Conservation (phyloP, 2,329 filamentous ascomycete species). For the Alternaria dauci region DNA sequence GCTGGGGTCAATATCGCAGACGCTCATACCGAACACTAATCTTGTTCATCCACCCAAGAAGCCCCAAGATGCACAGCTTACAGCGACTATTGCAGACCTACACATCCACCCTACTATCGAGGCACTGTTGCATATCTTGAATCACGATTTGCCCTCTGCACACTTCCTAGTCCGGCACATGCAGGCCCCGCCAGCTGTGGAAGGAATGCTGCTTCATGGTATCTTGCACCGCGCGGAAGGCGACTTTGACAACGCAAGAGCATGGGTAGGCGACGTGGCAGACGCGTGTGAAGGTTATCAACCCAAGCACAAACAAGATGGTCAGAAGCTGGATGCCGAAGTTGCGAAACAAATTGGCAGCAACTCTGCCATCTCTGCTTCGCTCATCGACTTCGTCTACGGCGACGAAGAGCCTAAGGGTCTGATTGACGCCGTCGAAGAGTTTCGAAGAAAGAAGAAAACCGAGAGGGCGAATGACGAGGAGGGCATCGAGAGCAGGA, state of each 20-base stretch:
- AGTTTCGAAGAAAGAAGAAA: constrained; percentile 41
- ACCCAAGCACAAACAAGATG: constrained; percentile 32
- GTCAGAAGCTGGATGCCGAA: constrained; percentile 23
- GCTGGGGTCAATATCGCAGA: constrained; percentile 15
- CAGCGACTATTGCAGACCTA: constrained; percentile 37
- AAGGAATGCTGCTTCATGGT: constrained; percentile 62
- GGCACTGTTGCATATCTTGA: constrained; percentile 61
- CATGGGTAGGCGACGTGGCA: constrained; percentile 59
- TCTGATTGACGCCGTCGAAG: constrained; percentile 52
- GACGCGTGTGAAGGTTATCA: constrained; percentile 46
- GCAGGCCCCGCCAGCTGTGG: constrained; percentile 58
- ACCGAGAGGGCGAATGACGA: constrained; percentile 26
- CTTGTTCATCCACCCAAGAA: constrained; percentile 26
- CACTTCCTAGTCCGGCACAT: constrained; percentile 64
- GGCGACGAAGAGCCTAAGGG: constrained; percentile 22
- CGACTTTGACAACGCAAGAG: constrained; percentile 58
- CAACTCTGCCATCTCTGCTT: constrained; percentile 9
- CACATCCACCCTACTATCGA: constrained; percentile 60
- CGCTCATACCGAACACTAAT: constrained; percentile 24
- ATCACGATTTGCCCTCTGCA: constrained; percentile 59
- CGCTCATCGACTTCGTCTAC: constrained; percentile 34
- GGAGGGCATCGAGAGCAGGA: constrained; percentile 42
- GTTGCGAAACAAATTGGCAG: constrained; percentile 13
- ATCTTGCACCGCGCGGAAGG: constrained; percentile 62
- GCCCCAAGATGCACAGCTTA: constrained; percentile 21